These are phyloP conservation scores for Heimioporus sp. DNA, from an alignment of 768 basidiomycete genomes.

Conservation along the genomic window DNA sequence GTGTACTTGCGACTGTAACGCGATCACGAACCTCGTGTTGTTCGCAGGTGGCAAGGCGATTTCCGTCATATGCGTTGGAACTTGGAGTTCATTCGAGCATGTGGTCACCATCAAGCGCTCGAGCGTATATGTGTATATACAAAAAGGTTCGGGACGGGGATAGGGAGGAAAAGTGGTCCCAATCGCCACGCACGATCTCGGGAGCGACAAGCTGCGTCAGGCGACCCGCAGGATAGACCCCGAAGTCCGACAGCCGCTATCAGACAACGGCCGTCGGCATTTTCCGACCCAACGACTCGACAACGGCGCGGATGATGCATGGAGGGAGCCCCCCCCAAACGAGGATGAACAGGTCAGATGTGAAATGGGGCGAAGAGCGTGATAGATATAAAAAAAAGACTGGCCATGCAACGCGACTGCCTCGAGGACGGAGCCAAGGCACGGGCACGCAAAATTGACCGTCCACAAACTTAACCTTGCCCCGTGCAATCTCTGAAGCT, in stretches of 20 bases:
- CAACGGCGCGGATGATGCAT: neutral
- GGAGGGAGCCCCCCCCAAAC: conserved; percentile 9
- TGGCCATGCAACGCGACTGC: conserved; percentile 29
- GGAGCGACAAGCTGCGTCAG: conserved; percentile 22
- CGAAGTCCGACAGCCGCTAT: conserved; percentile 4
- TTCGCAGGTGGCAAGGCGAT: conserved; percentile 13
- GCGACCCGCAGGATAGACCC: conserved; percentile 1
- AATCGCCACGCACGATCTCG: conserved; percentile 22
- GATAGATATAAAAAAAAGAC: conserved; percentile 9
- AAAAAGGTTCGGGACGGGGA: conserved; percentile 13
- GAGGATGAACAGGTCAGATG: conserved; percentile 9
- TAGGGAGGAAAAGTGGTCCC: conserved; percentile 9
- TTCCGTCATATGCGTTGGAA: conserved; percentile 5
- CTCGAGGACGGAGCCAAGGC: conserved; percentile 35
- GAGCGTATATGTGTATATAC: conserved; percentile 7
- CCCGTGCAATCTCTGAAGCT: neutral
- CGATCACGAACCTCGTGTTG: conserved; percentile 17
- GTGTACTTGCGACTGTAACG: conserved; percentile 27
- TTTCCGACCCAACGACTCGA: neutral
- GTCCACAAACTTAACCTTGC: conserved; percentile 34
- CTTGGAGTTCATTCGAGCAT: conserved; percentile 3
- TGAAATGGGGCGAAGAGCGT: conserved; percentile 14
- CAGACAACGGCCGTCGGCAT: conserved; percentile 9
- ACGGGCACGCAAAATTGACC: conserved; percentile 23
- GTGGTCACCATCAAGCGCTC: neutral